phyloP scores from a whole-genome alignment of 2,329 filamentous ascomycete species.

The Verticillium tricorpus region DNA sequence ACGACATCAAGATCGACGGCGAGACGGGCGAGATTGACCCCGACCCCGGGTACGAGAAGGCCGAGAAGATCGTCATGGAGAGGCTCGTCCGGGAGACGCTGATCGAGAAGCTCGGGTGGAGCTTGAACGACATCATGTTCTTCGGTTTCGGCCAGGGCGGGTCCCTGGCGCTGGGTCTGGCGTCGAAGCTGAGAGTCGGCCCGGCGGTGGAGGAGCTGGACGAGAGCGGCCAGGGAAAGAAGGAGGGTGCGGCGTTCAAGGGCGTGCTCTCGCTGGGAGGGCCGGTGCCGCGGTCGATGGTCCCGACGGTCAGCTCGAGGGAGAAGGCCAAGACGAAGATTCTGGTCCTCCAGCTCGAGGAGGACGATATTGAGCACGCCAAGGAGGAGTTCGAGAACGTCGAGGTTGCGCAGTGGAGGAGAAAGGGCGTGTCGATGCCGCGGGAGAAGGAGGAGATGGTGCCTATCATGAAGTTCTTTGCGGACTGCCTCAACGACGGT shows the following conservation, averaged over 20 bases:
- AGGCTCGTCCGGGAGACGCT: constrained; percentile 48
- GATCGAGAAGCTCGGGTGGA: constrained; percentile 55
- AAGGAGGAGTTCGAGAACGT: constrained; percentile 64
- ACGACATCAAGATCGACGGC: constrained; percentile 54
- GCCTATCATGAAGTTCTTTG: constrained; percentile 83
- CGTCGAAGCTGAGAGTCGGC: constrained; percentile 36
- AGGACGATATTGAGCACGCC: constrained; percentile 58
- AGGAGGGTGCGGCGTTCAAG: constrained; percentile 30
- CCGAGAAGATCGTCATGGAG: constrained; percentile 39
- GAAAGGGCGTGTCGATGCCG: constrained; percentile 78
- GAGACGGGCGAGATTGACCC: constrained; percentile 49
- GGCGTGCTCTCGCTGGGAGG: constrained; percentile 63
- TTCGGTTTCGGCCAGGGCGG: constrained; percentile 67
- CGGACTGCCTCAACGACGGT: constrained; percentile 50
- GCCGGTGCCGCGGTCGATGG: constrained; percentile 47
- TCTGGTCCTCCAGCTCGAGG: constrained; percentile 56
- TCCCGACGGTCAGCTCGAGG: constrained; percentile 37
- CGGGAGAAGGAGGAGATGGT: constrained; percentile 77
- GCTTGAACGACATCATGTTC: constrained; percentile 53
- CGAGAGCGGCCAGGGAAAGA: constrained; percentile 7
- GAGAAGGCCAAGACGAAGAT: constrained; percentile 60
- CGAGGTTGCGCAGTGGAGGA: constrained; percentile 64
- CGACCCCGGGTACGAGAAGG: constrained; percentile 56
- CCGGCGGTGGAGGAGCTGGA: constrained; percentile 30
- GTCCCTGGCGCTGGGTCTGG: constrained; percentile 54